phyloP scores from a whole-genome alignment of 2,329 filamentous ascomycete species.

The Atkinsonella texensis region DNA sequence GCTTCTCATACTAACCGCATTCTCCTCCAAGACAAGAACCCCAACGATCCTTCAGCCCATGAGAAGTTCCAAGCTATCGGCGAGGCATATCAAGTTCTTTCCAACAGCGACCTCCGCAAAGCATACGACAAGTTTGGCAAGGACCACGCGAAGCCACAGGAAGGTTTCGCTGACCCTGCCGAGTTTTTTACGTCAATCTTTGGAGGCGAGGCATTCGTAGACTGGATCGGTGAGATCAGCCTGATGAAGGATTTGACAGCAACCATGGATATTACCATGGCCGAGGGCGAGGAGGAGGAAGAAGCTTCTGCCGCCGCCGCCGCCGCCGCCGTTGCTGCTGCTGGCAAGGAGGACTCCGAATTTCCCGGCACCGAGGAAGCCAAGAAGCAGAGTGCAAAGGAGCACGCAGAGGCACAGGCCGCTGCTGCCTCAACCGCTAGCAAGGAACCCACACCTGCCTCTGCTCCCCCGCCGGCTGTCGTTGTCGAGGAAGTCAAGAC shows the following conservation, averaged over 20 bases:
- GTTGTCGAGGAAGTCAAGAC: constrained; percentile 29
- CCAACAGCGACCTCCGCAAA: constrained; percentile 72
- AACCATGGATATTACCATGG: constrained; percentile 96
- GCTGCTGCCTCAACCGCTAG: constrained; percentile 12
- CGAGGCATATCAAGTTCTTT: constrained; percentile 69
- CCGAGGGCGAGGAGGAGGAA: constrained; percentile 52
- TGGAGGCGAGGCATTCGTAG: constrained; percentile 86
- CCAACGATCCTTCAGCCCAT: constrained; percentile 85
- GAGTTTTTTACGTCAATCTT: constrained; percentile 99
- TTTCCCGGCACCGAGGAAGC: constrained; percentile 46
- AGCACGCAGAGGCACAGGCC: constrained; percentile 11
- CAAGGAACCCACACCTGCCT: neutral
- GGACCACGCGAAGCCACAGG: constrained; percentile 79
- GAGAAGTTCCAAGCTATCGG: constrained; percentile 85
- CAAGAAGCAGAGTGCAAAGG: constrained; percentile 42
- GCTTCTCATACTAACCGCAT: constrained; percentile 4
- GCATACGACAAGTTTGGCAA: constrained; percentile 97
- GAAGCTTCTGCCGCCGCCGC: constrained; percentile 19
- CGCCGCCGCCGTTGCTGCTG: neutral
- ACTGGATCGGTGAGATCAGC: constrained; percentile 96
- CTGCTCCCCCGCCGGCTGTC: constrained; percentile 22
- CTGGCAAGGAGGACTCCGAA: constrained; percentile 32
- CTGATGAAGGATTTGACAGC: constrained; percentile 97
- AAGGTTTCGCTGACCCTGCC: constrained; percentile 88
- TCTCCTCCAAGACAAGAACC: constrained; percentile 71